Base-by-base conservation (phyloP, 2,329 filamentous ascomycete species). In the Calonectria pseudoturangicola region DNA sequence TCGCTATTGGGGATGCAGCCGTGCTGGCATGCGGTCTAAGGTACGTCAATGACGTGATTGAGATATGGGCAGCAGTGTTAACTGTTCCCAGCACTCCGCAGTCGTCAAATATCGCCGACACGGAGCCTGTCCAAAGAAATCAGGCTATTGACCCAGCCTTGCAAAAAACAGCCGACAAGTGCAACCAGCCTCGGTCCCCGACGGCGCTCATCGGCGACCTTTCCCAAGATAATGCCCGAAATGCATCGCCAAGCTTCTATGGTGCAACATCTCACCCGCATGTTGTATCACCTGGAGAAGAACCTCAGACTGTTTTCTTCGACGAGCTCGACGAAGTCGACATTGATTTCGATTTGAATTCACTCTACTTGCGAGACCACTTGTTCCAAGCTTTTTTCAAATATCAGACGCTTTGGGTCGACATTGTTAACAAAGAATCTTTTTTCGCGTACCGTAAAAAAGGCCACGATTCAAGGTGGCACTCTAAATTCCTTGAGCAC, bases 381-480 rank as follows among this genome's bases (percentile, higher is more conserved):
- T 33, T 73, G 8, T 27, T 73, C 4, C 71, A 60, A 25, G 63
- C 71, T 4, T 73, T 68, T 18, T 73, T 73, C 56, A 70, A 64
- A 30, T 73, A 73, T 9, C 71, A 73, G 41, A 67, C 71, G 8
- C 48, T 73, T 2, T 73, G 71, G 71, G 71, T 73, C n/a, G 71
- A 73, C 27, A 63, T 73, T 50, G 71, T 73, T 13, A 36, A 68
- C 41, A 71, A 68, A 28, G 28, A 54, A 39, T 28, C 47, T 3
- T 73, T 73, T n/a, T 7, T 67, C 6, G 18, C 36, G 25, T 47
- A 67, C 27, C 67, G 60, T 16, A 54, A 30, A 27, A 45, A 47
- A 9, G 28, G 62, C 6, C 48, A 41, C n/a, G 7, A 64, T 16
- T 70, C 67, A 3, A 28, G 30, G 15, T 73, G 71, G 71, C 68